These are phyloP conservation scores for Aureobasidium sp. DNA, from an alignment of 2,329 filamentous ascomycete species.

Conservation along the genomic window DNA sequence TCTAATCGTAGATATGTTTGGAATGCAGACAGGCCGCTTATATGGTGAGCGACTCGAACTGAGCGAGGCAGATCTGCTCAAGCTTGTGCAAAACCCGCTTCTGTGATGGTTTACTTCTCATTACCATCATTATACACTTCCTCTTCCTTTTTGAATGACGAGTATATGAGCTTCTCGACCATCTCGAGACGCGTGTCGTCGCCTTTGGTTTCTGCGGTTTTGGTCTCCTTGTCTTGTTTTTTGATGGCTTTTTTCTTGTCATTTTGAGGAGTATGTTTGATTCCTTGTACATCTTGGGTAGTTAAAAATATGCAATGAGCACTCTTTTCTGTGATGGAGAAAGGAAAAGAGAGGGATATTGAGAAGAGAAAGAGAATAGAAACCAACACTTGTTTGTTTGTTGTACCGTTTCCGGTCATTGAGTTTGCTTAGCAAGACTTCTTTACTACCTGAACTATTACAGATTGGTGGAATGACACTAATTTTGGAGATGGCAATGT, in stretches of 20 bases:
- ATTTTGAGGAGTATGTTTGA: neutral
- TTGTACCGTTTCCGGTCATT: neutral
- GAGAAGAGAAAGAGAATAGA: too few species aligned
- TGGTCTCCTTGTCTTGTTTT: neutral
- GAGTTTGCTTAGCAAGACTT: neutral
- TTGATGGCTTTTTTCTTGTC: neutral
- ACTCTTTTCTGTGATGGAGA: neutral
- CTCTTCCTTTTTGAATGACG: too few species aligned
- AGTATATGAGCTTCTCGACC: neutral
- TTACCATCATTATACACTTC: too few species aligned
- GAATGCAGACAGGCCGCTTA: too few species aligned
- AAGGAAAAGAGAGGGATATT: neutral
- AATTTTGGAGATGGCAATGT: neutral
- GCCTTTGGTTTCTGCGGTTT: neutral
- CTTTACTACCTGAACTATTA: neutral
- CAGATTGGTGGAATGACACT: neutral
- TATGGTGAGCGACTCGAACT: too few species aligned
- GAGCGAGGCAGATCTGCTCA: too few species aligned
- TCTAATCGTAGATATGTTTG: too few species aligned
- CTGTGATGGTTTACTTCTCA: too few species aligned
- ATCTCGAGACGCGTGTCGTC: neutral
- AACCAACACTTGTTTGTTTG: neutral
- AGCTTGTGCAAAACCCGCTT: too few species aligned
- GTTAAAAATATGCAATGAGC: too few species aligned
- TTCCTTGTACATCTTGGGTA: too few species aligned